Percentiles rank a stretch among this genome's conserved stretches.
These are phyloP conservation scores for Candida parachauliodes DNA, from an alignment of 805 yeast genomes.

Conservation along the genomic window DNA sequence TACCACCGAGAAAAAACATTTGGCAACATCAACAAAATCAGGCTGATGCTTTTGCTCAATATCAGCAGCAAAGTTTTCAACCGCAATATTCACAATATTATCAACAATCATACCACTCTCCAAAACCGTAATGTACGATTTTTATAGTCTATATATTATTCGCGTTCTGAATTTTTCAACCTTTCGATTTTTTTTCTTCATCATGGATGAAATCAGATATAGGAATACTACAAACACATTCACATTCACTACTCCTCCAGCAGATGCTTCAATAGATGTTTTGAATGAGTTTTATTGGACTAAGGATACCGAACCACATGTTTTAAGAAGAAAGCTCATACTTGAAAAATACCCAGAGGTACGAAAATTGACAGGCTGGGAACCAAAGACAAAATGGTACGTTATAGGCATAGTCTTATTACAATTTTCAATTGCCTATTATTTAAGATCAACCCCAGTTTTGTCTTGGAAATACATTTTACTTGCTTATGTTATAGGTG, in stretches of 20 bases:
- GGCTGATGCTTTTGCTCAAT: conserved; percentile 5
- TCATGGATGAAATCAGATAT: conserved; percentile 23
- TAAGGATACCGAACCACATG: conserved; percentile 75
- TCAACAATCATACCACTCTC: too few relatives aligned
- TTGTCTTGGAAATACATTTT: conserved; percentile 52
- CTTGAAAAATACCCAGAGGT: conserved; percentile 76
- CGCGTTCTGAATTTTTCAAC: too few relatives aligned
- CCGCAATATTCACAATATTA: conserved; percentile 1
- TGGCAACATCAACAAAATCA: conserved; percentile 4
- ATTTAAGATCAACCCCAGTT: conserved; percentile 53
- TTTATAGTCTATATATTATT: background rate
- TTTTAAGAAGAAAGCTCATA: conserved; percentile 66
- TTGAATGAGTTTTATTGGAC: conserved; percentile 81
- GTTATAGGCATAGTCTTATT: conserved; percentile 59
- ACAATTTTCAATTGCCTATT: conserved; percentile 66
- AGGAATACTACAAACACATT: conserved; percentile 25
- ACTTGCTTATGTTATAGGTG: conserved; percentile 77
- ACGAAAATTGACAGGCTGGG: conserved; percentile 76
- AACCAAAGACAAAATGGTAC: conserved; percentile 79
- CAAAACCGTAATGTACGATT: background rate
- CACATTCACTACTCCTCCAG: conserved; percentile 35
- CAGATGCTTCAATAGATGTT: conserved; percentile 38
- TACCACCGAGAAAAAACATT: conserved; percentile 4
- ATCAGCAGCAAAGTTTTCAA: conserved; percentile 3
- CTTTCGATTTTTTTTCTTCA: conserved; percentile 6